Percentiles rank a stretch among this genome's conserved stretches.
Conservation (phyloP, 1,139 yeast genomes). For the Lodderomyces parapsilosis region DNA sequence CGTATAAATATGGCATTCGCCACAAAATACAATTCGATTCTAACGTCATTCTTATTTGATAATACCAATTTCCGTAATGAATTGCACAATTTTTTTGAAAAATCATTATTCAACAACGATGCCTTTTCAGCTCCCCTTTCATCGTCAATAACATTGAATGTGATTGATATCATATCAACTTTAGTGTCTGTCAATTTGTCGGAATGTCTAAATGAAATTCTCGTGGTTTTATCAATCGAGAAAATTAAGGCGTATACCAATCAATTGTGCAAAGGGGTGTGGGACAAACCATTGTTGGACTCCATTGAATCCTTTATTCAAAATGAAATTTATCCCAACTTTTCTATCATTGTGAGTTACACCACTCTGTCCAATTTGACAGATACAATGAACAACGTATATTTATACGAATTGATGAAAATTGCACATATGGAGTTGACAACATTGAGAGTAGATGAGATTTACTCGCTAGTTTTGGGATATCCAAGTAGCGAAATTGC, state of each 20-base stretch:
- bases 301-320: conserved; percentile 38
- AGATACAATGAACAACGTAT: conserved; percentile 17
- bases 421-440: conserved; percentile 48
- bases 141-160: conserved; percentile 6
- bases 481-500: conserved; percentile 64
- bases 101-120: conserved; percentile 9
- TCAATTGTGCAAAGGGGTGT: conserved; percentile 32
- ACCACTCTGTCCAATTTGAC: conserved; percentile 13
- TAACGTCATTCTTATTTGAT: conserved; percentile 18
- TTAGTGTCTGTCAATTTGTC: conserved; percentile 29
- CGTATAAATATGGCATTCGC: conserved; percentile 22
- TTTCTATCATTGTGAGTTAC: conserved; percentile 25
- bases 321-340: conserved; percentile 38
- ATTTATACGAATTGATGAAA: conserved; percentile 31
- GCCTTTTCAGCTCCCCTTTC: conserved; percentile 8
- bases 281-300: conserved; percentile 43
- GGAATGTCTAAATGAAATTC: conserved; percentile 34
- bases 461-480: conserved; percentile 58
- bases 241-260: conserved; percentile 40
- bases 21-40: conserved; percentile 27
- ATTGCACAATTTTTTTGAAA: conserved; percentile 10
- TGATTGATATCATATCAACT: conserved; percentile 16
- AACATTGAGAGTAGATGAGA: conserved; percentile 57
- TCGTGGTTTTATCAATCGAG: conserved; percentile 41
- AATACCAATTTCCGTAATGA: conserved; percentile 5